These are phyloP conservation scores for Emiliania huxleyi DNA, from an alignment of 78 protist genomes.

Conservation along the genomic window DNA sequence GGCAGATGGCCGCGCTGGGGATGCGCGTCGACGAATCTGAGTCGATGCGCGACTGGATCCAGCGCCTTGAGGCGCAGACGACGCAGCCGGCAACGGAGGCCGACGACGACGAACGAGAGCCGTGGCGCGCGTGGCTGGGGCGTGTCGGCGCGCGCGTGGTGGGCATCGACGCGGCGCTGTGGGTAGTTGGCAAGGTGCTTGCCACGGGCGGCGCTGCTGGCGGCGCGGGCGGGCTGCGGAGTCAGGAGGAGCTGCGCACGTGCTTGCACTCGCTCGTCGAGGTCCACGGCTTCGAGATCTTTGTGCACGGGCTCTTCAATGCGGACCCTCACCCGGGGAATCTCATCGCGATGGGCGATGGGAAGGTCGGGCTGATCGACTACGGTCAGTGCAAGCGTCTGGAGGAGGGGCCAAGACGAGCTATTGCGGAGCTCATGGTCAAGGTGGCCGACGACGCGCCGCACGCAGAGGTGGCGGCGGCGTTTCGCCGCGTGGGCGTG, in stretches of 20 bases:
- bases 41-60: too few species aligned
- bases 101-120: too few species aligned
- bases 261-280: not conserved
- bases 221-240: not conserved
- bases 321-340: constrained; percentile 73
- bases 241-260: not conserved
- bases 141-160: too few species aligned
- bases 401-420: not conserved
- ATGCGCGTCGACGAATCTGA: too few species aligned
- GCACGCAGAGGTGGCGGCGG: not conserved
- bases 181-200: not conserved
- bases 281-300: constrained; percentile 46
- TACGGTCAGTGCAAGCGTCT: constrained; percentile 58
- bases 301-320: constrained; percentile 44
- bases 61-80: too few species aligned
- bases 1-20: too few species aligned
- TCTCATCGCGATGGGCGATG: constrained; percentile 45
- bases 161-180: too few species aligned
- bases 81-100: too few species aligned
- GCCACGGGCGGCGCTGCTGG: not conserved
- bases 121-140: too few species aligned
- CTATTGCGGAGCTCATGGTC: constrained; percentile 7
- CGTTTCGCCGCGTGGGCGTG: not conserved
- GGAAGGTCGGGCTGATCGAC: constrained; percentile 66
- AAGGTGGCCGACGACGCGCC: constrained; percentile 23